These are phyloP conservation scores for Eucalyptus melliodora DNA, from an alignment of 345 rosid genomes.

Conservation along the genomic window DNA sequence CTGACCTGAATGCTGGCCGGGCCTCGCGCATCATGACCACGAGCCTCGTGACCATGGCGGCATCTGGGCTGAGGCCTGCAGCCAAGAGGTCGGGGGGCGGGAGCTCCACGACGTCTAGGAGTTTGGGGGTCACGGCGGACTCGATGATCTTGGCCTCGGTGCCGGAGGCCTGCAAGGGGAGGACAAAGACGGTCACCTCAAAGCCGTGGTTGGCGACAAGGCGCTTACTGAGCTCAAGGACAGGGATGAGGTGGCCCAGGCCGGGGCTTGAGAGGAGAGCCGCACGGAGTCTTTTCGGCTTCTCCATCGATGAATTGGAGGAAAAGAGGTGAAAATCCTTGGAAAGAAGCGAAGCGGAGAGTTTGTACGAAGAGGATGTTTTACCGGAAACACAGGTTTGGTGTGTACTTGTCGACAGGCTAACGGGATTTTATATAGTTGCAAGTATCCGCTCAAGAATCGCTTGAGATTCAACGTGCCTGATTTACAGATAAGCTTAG, in stretches of 20 bases:
- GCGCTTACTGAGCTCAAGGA: constrained; percentile 3
- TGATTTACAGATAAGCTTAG: too few species aligned
- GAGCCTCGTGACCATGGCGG: constrained; percentile 6
- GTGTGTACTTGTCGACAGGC: background rate
- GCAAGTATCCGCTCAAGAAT: background rate
- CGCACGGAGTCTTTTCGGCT: background rate
- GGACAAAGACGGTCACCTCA: constrained; percentile 22
- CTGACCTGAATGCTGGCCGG: constrained; percentile 11
- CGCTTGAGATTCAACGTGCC: too few species aligned
- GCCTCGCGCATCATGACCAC: constrained; percentile 23
- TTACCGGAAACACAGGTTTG: background rate
- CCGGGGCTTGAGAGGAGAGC: background rate
- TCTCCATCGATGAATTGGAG: background rate
- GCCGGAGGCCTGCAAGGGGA: background rate
- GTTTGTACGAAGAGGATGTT: background rate
- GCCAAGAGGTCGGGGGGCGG: constrained; percentile 15
- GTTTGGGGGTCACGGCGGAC: background rate
- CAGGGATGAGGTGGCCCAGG: background rate
- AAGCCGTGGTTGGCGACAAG: constrained; percentile 14
- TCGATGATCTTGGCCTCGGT: constrained; percentile 9
- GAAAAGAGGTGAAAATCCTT: background rate
- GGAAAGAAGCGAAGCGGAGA: background rate
- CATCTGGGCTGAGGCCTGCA: constrained; percentile 2
- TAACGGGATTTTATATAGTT: background rate
- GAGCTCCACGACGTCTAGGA: constrained; percentile 7